phyloP scores from a whole-genome alignment of 768 basidiomycete species.

The Multifurca ochricompacta region DNA sequence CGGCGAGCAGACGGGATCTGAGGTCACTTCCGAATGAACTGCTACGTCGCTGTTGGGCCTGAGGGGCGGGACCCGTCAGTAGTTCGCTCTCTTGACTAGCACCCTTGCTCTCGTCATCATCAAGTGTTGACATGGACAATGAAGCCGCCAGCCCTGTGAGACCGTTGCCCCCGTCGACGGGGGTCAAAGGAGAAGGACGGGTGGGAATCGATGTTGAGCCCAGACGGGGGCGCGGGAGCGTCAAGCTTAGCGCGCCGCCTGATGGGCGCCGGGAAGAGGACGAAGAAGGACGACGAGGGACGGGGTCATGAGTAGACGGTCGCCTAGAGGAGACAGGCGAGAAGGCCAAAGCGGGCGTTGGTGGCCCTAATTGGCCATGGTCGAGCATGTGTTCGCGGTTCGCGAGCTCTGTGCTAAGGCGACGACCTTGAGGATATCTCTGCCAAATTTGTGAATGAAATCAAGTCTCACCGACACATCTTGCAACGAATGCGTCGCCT shows the following conservation, averaged over 20 bases:
- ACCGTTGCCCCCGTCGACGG: slow-evolving; percentile 8
- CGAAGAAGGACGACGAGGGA: slow-evolving; percentile 9
- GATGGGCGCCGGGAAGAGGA: slow-evolving; percentile 19
- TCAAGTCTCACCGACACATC: slow-evolving; percentile 66
- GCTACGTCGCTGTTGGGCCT: neutral
- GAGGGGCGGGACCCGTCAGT: neutral
- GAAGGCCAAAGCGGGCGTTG: slow-evolving; percentile 43
- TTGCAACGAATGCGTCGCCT: slow-evolving; percentile 78
- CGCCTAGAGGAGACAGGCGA: slow-evolving; percentile 45
- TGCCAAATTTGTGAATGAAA: neutral
- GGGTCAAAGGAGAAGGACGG: slow-evolving; percentile 7
- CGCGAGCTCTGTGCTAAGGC: slow-evolving; percentile 67
- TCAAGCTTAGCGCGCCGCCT: slow-evolving; percentile 5
- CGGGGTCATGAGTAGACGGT: slow-evolving; percentile 22
- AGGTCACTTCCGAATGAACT: slow-evolving; percentile 11
- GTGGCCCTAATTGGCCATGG: slow-evolving; percentile 70
- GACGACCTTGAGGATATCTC: neutral
- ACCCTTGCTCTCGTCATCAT: slow-evolving; percentile 21
- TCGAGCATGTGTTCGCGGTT: slow-evolving; percentile 91
- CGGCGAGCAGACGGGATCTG: slow-evolving; percentile 8
- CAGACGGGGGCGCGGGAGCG: slow-evolving; percentile 8
- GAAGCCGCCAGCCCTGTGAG: slow-evolving; percentile 12
- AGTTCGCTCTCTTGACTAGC: slow-evolving; percentile 22
- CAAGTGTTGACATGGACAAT: slow-evolving; percentile 26
- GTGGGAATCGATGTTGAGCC: slow-evolving; percentile 11